Evolutionary conservation across 352 stramenopile species (phyloP).

Genomic region (Achlya hypogyna): DNA sequence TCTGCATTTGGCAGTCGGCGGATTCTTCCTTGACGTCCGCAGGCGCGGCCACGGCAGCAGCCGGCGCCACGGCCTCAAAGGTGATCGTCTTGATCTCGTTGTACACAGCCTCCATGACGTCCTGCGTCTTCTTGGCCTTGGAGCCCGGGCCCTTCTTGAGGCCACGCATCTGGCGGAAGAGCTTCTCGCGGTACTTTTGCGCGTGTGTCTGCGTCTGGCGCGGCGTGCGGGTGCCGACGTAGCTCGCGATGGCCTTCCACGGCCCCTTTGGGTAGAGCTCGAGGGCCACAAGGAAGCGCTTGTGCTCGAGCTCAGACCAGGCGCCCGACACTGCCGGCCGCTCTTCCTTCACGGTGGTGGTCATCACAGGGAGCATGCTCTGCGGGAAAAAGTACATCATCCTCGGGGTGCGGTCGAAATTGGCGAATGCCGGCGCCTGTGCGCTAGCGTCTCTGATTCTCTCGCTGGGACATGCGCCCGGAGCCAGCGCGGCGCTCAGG

Average conservation of each 20-base stretch:
- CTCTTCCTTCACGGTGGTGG: conserved; percentile 3
- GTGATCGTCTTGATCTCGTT: conserved; percentile 4
- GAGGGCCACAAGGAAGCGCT: conserved; percentile 8
- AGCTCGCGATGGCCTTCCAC: conserved; percentile 12
- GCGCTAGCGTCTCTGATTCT: neutral
- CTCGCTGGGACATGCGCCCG: neutral
- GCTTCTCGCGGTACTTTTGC: conserved; percentile 18
- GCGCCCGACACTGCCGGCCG: neutral
- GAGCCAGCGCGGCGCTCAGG: neutral
- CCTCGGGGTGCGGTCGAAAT: neutral
- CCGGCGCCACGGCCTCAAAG: neutral
- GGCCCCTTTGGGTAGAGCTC: conserved; percentile 11
- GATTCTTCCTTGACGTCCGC: neutral
- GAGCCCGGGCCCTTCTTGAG: conserved; percentile 3
- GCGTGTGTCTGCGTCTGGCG: conserved; percentile 10
- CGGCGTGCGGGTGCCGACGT: conserved; percentile 11
- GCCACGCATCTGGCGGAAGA: neutral
- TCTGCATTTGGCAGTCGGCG: conserved; percentile 1
- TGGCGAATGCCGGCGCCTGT: too few species aligned
- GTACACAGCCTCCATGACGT: neutral
- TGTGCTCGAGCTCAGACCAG: conserved; percentile 8
- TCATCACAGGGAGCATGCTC: neutral
- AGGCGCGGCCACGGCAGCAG: neutral
- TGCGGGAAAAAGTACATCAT: neutral
- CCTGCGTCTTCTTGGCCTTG: neutral